Evolutionary conservation across 768 basidiomycete species (phyloP), one percentile per base, ranked within the genome.

Genomic region (Suillus variegatus): DNA sequence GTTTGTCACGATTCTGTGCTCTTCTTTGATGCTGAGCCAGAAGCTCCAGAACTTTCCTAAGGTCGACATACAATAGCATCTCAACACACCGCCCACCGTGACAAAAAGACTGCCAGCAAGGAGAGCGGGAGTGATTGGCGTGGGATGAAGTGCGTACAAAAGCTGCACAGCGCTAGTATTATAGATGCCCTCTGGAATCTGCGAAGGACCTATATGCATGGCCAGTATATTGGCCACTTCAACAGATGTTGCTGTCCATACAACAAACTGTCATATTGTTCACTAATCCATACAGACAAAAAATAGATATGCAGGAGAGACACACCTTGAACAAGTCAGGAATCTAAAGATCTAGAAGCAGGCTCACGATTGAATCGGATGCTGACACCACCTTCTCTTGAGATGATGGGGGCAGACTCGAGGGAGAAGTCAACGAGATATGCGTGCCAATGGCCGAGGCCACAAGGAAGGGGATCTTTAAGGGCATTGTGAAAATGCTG

Each of bases 401-500:
- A 49, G 57, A 20, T 18, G 68, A 58, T 0, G 73, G 74, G 49
- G 73, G 67, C 4, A 63, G 20, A 44, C 8, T 36, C 10, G 51
- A 72, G 1, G 71, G 71, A 20, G 73, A 61, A 47, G 52, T 71
- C 36, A 74, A 71, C 8, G 73, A 66, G 28, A 64, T n/a, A 18
- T 76, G 72, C 61, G 74, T 74, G 49, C 74, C 66, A 67, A 67
- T 71, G 8, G 72, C n/a, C 14, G 73, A 72, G 2, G 68, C 62
- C n/a, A 72, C 41, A 41, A 74, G 68, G 22, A 76, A 66, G 25
- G 69, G 41, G 20, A 62, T 20, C 49, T n/a, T n/a, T n/a, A n/a
- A n/a, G n/a, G n/a, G n/a, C n/a, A n/a, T n/a, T n/a, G n/a, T n/a
- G n/a, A n/a, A n/a, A n/a, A n/a, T n/a, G n/a, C n/a, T n/a, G n/a